These are phyloP conservation scores for Colletotrichum sp. DNA, from an alignment of 2,329 filamentous ascomycete species.

Conservation along the genomic window DNA sequence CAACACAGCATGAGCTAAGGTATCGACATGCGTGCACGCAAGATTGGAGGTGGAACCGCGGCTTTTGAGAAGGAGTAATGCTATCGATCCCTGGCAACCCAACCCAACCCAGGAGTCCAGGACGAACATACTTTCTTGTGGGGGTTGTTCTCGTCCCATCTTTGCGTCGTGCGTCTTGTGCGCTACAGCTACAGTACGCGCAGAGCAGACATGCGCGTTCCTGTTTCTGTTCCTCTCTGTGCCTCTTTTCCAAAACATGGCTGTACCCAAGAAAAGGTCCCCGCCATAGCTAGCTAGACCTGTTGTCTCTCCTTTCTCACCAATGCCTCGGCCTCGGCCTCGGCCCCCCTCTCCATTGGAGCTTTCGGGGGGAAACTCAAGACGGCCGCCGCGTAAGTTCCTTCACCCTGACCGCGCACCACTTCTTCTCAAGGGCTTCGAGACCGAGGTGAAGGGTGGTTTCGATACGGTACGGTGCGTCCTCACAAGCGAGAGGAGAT, in stretches of 20 bases:
- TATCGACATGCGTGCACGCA: neutral
- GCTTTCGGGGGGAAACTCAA: neutral
- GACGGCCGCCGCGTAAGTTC: neutral
- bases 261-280: neutral
- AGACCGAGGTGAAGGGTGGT: neutral
- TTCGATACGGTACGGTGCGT: neutral
- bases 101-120: neutral
- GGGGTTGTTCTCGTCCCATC: slow-evolving; percentile 1
- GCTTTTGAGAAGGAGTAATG: neutral
- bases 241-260: slow-evolving; percentile 1
- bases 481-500: neutral
- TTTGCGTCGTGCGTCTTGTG: neutral
- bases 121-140: slow-evolving; percentile 5
- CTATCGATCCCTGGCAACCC: neutral
- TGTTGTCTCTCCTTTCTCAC: neutral
- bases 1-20: slow-evolving; percentile 1
- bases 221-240: neutral
- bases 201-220: slow-evolving; percentile 7
- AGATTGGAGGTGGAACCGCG: slow-evolving; percentile 5
- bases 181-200: neutral
- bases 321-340: neutral
- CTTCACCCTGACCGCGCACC: neutral
- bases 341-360: neutral
- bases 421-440: neutral
- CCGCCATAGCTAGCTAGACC: neutral